Evolutionary conservation across 148 eudicot species (phyloP).

Genomic region (Vaccinium darrowii): DNA sequence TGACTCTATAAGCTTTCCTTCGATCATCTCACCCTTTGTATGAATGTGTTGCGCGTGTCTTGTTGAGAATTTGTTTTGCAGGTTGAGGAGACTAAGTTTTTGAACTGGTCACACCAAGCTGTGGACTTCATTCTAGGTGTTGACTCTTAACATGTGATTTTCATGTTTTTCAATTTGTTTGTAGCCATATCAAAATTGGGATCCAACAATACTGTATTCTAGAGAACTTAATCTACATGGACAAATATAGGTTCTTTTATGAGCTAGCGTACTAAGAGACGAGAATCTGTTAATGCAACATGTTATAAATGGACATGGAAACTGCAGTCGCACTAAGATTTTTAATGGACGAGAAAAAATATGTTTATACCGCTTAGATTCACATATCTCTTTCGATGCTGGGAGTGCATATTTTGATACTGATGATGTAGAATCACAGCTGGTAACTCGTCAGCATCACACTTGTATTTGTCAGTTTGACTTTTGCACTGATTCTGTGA

Average conservation of each 20-base stretch:
- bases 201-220: background rate
- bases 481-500: background rate
- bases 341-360: background rate
- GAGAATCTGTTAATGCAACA: background rate
- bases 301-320: background rate
- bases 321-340: background rate
- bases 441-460: background rate
- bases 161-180: background rate
- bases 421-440: background rate
- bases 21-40: background rate
- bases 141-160: background rate
- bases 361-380: background rate
- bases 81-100: constrained; percentile 52
- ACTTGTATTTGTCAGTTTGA: background rate
- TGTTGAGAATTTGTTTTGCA: constrained; percentile 23
- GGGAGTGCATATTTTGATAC: background rate
- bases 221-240: background rate
- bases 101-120: constrained; percentile 84
- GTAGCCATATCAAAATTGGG: background rate
- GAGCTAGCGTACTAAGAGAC: background rate
- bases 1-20: constrained; percentile 9
- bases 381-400: background rate
- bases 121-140: constrained; percentile 79
- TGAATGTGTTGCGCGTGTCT: background rate
- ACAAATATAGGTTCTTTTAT: background rate